Evolutionary conservation across 176 grass and related monocot species (phyloP).

Genomic region (Pharus latifolius): DNA sequence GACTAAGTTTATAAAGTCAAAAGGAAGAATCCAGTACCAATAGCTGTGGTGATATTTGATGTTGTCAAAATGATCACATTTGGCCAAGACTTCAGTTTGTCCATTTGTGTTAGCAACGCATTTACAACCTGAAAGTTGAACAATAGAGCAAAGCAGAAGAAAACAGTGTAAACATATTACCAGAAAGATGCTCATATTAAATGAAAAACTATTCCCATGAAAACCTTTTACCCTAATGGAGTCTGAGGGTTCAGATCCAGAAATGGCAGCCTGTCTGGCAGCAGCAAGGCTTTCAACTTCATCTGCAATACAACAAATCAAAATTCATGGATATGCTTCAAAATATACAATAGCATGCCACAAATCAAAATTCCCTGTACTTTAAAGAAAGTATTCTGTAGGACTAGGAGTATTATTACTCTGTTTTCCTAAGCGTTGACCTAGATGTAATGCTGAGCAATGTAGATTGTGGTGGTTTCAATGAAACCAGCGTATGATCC

Average conservation of each 20-base stretch:
- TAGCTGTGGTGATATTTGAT: conserved; percentile 98
- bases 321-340: neutral
- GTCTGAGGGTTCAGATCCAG: conserved; percentile 99
- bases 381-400: conserved; percentile 9
- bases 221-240: conserved; percentile 85
- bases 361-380: conserved; percentile 1
- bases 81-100: conserved; percentile 98
- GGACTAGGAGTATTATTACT: neutral
- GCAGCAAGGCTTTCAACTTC: conserved; percentile 99
- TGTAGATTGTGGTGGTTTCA: neutral
- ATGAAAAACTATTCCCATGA: neutral
- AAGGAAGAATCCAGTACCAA: conserved; percentile 45
- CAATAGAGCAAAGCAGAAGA: neutral
- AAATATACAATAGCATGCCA: conserved; percentile 2
- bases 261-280: conserved; percentile 96
- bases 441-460: neutral
- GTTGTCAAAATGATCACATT: conserved; percentile 98
- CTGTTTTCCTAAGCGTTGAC: conserved; percentile 2
- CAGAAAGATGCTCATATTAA: neutral
- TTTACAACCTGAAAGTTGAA: conserved; percentile 83
- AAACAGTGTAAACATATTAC: neutral
- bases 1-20: conserved; percentile 1
- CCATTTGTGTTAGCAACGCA: conserved; percentile 97
- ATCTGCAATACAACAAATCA: conserved; percentile 44
- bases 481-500: neutral